Evolutionary conservation across 495 filamentous ascomycete species (phyloP).

Genomic region (Thozetella sp.): DNA sequence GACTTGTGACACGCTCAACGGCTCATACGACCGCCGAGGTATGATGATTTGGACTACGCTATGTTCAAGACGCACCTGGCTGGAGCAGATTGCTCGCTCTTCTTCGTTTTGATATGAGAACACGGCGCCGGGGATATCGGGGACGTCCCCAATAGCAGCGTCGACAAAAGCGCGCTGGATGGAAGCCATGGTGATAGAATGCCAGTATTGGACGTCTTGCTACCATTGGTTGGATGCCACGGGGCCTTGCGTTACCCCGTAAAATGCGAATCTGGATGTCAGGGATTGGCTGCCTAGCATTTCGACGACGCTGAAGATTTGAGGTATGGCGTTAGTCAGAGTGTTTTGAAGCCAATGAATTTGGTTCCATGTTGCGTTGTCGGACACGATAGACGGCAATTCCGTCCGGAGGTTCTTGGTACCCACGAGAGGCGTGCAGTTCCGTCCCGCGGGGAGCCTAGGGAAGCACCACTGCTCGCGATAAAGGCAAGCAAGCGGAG

Average conservation of each 20-base stretch:
- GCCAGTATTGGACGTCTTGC: background rate
- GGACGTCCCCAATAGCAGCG: background rate
- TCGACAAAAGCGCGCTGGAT: background rate
- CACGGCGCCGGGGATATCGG: background rate
- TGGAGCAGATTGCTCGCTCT: background rate
- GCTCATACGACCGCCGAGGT: no score
- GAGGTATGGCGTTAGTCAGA: background rate
- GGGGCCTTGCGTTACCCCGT: background rate
- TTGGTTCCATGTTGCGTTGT: background rate
- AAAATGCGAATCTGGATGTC: background rate
- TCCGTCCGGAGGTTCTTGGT: background rate
- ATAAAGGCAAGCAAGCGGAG: background rate
- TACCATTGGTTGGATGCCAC: background rate
- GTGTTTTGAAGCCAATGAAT: background rate
- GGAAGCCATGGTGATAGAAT: background rate
- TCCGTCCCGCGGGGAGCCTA: background rate
- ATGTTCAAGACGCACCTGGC: background rate
- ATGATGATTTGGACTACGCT: no score
- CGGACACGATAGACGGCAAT: background rate
- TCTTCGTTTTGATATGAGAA: background rate
- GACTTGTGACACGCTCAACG: no score
- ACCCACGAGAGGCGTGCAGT: background rate
- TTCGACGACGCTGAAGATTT: background rate
- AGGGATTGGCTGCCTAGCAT: background rate
- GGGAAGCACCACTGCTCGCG: background rate